These are phyloP conservation scores for Chiua sp. DNA, from an alignment of 1,284 basidiomycete species.

Conservation along the genomic window DNA sequence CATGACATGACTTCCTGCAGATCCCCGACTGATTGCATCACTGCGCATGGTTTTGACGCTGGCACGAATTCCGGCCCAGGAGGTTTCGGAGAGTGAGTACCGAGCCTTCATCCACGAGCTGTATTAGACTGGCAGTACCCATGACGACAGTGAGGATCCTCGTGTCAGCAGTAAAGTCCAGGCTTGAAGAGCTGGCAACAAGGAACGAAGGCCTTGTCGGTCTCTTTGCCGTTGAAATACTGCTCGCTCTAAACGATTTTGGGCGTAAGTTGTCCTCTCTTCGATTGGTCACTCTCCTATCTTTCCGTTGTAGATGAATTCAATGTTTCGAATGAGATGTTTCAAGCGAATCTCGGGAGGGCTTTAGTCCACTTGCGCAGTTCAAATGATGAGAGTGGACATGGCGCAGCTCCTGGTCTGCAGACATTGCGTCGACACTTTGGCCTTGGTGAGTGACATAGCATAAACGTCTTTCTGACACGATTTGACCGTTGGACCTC, in stretches of 20 bases:
- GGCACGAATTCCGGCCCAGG: slow-evolving; percentile 5
- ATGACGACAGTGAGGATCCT: background rate
- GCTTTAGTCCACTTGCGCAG: slow-evolving; percentile 12
- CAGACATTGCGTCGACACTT: slow-evolving; percentile 16
- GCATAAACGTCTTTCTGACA: background rate
- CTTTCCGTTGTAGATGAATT: slow-evolving; percentile 6
- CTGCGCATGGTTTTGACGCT: slow-evolving; percentile 25
- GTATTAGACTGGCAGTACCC: background rate
- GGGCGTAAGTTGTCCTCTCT: slow-evolving; percentile 1
- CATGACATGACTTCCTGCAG: slow-evolving; percentile 9
- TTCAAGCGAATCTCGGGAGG: slow-evolving; percentile 24
- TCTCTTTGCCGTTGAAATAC: slow-evolving; percentile 26
- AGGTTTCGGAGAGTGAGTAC: slow-evolving; percentile 12
- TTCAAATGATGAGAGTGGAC: background rate
- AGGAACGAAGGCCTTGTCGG: slow-evolving; percentile 16
- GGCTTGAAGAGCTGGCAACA: slow-evolving; percentile 17
- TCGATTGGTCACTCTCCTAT: background rate
- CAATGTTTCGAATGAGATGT: background rate
- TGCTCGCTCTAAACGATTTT: slow-evolving; percentile 14
- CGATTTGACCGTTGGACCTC: background rate
- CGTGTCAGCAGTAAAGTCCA: slow-evolving; percentile 14
- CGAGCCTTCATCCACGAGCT: no score
- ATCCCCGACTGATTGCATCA: slow-evolving; percentile 12
- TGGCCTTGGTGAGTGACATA: slow-evolving; percentile 1
- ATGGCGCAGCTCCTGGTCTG: background rate